Evolutionary conservation across 169 alveolate species (phyloP), one percentile per base, ranked within the genome.

Genomic region (Plasmodium yoelii): DNA sequence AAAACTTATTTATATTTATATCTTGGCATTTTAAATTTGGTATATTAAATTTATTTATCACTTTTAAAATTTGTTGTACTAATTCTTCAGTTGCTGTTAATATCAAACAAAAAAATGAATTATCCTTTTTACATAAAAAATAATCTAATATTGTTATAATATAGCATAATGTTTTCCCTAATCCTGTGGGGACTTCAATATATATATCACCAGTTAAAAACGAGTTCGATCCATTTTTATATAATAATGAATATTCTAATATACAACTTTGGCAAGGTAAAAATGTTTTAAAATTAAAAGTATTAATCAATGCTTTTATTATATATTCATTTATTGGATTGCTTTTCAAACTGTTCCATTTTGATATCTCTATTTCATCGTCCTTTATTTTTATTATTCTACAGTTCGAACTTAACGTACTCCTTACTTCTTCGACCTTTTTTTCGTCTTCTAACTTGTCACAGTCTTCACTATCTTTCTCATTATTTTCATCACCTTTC

Each of bases 71-170:
- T 91, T 97, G 95, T 34, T 92, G 91, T 2, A 98, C 98, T 61
- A 97, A 94, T 87, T 97, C 99, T 90, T 98, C 95, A 13, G 98
- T 93, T 42, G 99, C 98, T 47, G 97, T 96, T 46, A 97, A 70
- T 34, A 97, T 93, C 24, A 97, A 72, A 13, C 95, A 97, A 57
- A 87, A 92, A 49, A 92, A 73, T 56, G 55, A 49, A 18, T 77
- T 82, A 22, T 69, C 92, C 19, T 86, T 69, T 19, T 89, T 65
- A 47, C 19, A 67, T 46, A 88, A 87, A 39, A 87, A 68, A 71
- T 92, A 92, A 70, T 92, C 92, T 61, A 89, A 49, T 22, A 92
- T 87, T 0, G 92, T 67, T 56, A 92, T 75, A 34, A 75, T 90
- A 87, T 92, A 92, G 49, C 93, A 92, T 19, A 92, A 65, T 1